Evolutionary conservation across 2,329 filamentous ascomycete genomes (phyloP).

Genomic region (Fusarium sp.): DNA sequence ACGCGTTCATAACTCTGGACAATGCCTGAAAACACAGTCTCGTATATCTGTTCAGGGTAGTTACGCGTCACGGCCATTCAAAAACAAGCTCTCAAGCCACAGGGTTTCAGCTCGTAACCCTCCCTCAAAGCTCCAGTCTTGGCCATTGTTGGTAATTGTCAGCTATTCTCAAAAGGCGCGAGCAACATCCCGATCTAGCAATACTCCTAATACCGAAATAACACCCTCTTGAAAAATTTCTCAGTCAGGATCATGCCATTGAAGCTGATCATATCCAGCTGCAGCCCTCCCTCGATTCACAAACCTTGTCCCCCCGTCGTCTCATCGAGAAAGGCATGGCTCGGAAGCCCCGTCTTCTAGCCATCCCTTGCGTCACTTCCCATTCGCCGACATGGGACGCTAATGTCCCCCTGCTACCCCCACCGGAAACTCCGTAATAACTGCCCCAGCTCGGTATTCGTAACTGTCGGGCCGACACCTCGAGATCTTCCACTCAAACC

Average conservation of each 20-base stretch:
- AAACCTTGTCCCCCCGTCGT: not conserved
- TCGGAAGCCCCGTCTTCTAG: not conserved
- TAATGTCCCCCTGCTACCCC: not conserved
- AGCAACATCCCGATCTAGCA: not conserved
- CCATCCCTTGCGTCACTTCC: no score
- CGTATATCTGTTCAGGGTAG: not conserved
- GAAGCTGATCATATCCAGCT: not conserved
- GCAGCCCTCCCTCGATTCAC: not conserved
- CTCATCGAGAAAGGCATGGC: not conserved
- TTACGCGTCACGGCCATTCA: not conserved
- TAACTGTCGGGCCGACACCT: not conserved
- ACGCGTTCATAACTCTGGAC: not conserved
- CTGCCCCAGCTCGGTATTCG: not conserved
- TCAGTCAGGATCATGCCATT: not conserved
- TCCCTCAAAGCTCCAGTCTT: not conserved
- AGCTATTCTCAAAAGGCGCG: not conserved
- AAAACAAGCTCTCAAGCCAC: not conserved
- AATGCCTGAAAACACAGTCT: not conserved
- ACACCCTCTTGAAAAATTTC: not conserved
- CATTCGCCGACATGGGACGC: not conserved
- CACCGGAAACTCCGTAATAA: constrained; percentile 3
- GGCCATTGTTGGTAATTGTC: not conserved
- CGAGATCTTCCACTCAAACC: not conserved
- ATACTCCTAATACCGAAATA: not conserved
- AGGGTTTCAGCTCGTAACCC: not conserved